phyloP scores from a whole-genome alignment of 176 grass and related monocot genomes.

The Dendrocalamus sinicus region DNA sequence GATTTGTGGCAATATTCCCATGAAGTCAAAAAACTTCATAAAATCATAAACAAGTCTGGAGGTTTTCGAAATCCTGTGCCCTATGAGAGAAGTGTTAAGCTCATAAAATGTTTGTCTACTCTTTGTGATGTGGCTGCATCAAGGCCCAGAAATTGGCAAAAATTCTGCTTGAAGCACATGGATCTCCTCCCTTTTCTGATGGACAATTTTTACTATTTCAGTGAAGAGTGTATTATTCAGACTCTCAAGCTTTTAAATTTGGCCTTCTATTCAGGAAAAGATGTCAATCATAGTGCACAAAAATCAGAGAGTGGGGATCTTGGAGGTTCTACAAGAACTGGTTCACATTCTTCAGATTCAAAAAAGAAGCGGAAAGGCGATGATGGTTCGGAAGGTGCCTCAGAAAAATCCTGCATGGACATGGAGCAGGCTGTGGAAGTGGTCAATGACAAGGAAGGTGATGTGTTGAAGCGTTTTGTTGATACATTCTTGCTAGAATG shows the following conservation, averaged over 20 bases:
- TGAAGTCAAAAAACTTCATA: slow-evolving; percentile 85
- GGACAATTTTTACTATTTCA: slow-evolving; percentile 87
- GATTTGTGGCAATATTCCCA: slow-evolving; percentile 90
- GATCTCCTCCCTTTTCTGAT: slow-evolving; percentile 88
- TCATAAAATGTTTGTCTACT: slow-evolving; percentile 89
- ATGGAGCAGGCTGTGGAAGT: slow-evolving; percentile 85
- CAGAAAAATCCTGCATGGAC: slow-evolving; percentile 88
- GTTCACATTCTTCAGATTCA: slow-evolving; percentile 59
- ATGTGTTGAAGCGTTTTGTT: slow-evolving; percentile 76
- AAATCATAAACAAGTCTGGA: slow-evolving; percentile 88
- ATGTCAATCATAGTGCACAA: slow-evolving; percentile 57
- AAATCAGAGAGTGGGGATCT: slow-evolving; percentile 60
- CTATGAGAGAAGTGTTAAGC: slow-evolving; percentile 95
- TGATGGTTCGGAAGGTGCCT: slow-evolving; percentile 66
- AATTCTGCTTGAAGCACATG: slow-evolving; percentile 88
- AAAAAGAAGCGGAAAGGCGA: slow-evolving; percentile 90
- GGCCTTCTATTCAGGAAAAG: slow-evolving; percentile 94
- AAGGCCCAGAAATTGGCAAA: slow-evolving; percentile 99
- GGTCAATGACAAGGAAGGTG: slow-evolving; percentile 69
- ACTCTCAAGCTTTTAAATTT: slow-evolving; percentile 94
- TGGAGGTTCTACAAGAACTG: slow-evolving; percentile 58
- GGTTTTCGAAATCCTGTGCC: slow-evolving; percentile 90
- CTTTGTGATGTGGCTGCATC: slow-evolving; percentile 82
- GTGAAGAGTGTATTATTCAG: slow-evolving; percentile 93
- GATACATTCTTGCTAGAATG: slow-evolving; percentile 90